Evolutionary conservation across 768 basidiomycete species (phyloP).

Genomic region (Boletus edulis): DNA sequence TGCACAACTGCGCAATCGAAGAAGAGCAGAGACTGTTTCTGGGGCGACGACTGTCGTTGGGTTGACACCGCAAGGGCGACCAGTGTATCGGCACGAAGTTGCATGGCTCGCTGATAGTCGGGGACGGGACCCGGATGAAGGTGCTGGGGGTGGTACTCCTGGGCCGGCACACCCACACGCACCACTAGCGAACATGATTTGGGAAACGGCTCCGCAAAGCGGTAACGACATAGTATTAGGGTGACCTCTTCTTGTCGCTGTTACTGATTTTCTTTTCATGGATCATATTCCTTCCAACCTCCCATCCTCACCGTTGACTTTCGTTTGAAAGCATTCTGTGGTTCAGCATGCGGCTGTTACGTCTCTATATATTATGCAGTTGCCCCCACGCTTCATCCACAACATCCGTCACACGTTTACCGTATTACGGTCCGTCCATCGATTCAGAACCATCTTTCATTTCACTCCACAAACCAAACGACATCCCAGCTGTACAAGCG

Average conservation of each 20-base stretch:
- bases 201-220: constrained; percentile 28
- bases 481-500: neutral
- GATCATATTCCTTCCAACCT: neutral
- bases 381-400: neutral
- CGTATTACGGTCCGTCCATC: neutral
- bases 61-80: constrained; percentile 28
- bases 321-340: constrained; percentile 3
- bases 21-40: constrained; percentile 35
- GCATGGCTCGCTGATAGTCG: constrained; percentile 25
- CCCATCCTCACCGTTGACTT: neutral
- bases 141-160: constrained; percentile 13
- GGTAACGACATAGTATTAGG: constrained; percentile 32
- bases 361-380: constrained; percentile 1
- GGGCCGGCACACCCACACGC: constrained; percentile 20
- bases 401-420: constrained; percentile 3
- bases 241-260: constrained; percentile 9
- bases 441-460: neutral
- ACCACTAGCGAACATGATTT: constrained; percentile 25
- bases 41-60: constrained; percentile 27
- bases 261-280: constrained; percentile 3
- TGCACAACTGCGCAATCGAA: constrained; percentile 26
- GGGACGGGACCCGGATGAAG: constrained; percentile 19
- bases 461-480: constrained; percentile 1
- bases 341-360: constrained; percentile 2
- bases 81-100: constrained; percentile 29